Evolutionary conservation across 176 grass and related monocot species (phyloP), one percentile per base, ranked within the genome.

Genomic region (Cenchrus purpureus): DNA sequence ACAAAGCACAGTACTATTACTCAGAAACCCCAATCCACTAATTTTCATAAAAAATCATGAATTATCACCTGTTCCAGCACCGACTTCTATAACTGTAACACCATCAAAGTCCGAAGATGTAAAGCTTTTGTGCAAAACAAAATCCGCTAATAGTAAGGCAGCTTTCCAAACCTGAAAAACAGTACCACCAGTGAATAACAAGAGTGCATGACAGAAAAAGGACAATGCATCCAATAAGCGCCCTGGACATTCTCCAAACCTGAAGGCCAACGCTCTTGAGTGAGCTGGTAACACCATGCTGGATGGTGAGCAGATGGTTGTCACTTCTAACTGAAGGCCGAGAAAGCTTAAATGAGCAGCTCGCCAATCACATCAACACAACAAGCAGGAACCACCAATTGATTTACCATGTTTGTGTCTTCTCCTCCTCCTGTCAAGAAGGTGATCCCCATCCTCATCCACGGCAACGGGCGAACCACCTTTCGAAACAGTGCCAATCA

Each of bases 381-480:
- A 44, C 7, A 68, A 1, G 29, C 14, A 43, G 52, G 0, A 54
- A 66, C 3, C 17, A 56, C 9, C 0, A 81, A 67, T 4, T 20
- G 14, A 31, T 79, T 14, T 84, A 91, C 89, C 28, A 11, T 34
- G 4, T 67, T 12, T 88, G 2, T 48, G 70, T 58, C 78, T 88
- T 67, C 80, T 88, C 59, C 87, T 83, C 69, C 91, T 85, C 65
- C 93, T 37, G 77, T 90, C 40, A 10, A 95, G 88, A 83, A 98
- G 74, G 13, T 95, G 93, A 84, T 95, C 89, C 44, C 93, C 96
- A 46, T 98, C 96, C 42, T 90, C 56, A 66, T 98, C 96, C 83
- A 93, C 73, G 10, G 61, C 70, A n/a, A 93, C 60, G 34, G 55
- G 31, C 31, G 31, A 83, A 28, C 9, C 52, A 68, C 73, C 87